phyloP scores from a whole-genome alignment of 345 rosid species.

The Punica granatum region DNA sequence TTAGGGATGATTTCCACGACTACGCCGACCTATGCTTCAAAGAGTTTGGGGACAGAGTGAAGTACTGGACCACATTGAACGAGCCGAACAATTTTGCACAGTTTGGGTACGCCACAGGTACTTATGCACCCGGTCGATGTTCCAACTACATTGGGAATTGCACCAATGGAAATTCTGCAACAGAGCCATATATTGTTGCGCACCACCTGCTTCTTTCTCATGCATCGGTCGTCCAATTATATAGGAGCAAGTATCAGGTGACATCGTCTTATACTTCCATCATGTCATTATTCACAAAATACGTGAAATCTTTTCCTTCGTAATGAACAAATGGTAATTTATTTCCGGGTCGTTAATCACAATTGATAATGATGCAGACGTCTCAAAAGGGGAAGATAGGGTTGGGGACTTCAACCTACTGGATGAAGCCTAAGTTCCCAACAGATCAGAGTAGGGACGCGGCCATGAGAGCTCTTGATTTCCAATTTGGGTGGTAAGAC shows the following conservation, averaged over 20 bases:
- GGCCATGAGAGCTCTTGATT: slow-evolving; percentile 20
- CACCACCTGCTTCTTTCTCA: slow-evolving; percentile 27
- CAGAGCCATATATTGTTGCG: slow-evolving; percentile 23
- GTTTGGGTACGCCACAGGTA: slow-evolving; percentile 1
- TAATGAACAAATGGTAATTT: background rate
- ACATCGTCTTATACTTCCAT: background rate
- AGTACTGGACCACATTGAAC: slow-evolving; percentile 18
- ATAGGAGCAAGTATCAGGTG: slow-evolving; percentile 25
- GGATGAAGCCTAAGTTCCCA: slow-evolving; percentile 22
- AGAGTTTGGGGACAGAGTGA: slow-evolving; percentile 24
- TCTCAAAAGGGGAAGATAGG: slow-evolving; percentile 20
- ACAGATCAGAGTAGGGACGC: slow-evolving; percentile 11
- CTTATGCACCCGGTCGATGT: slow-evolving; percentile 13
- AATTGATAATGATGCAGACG: background rate
- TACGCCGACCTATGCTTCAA: slow-evolving; percentile 16
- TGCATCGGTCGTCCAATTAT: slow-evolving; percentile 20
- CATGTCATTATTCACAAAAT: background rate
- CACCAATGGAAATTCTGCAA: slow-evolving; percentile 15
- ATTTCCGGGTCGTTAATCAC: background rate
- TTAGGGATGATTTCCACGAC: slow-evolving; percentile 15
- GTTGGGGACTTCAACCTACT: slow-evolving; percentile 8
- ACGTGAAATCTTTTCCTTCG: no score
- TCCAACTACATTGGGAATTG: slow-evolving; percentile 14
- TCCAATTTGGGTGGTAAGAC: slow-evolving; percentile 25
- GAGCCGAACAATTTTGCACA: slow-evolving; percentile 9